Base-by-base conservation (phyloP, 768 basidiomycete species). In the Amanita phalloides region DNA sequence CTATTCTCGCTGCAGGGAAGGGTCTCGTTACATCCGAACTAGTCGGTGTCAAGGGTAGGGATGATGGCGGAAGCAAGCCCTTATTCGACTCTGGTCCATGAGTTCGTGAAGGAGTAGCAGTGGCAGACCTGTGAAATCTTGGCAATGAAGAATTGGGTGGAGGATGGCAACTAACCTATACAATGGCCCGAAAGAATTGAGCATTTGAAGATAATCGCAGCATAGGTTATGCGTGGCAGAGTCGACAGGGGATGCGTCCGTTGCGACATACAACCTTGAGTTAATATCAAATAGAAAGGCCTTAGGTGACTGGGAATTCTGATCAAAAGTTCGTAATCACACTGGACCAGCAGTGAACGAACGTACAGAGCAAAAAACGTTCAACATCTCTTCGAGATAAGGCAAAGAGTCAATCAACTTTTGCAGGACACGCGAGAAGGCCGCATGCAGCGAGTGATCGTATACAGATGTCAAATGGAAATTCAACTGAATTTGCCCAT, bases 241-340 rank as follows among this genome's bases (percentile, higher is more conserved):
- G 62, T 97, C 93, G 25, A 95, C 88, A 4, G 93, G 90, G 0
- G 89, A 90, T 14, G 85, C 84, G 60, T 98, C 95, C 9, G 93
- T 93, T 9, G 93, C 93, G n/a, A 97, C 75, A 61, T 94, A 93
- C 25, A 96, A 70, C 45, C 90, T 77, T 21, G 90, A 91, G 3
- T 74, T 74, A 14, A 79, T 82, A 61, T 98, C 94, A 58, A 95
- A 97, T 11, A 98, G 68, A 62, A 94, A 98, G 0, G 92, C 90
- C 64, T 98, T 98, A 35, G 90, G 84, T 28, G 93, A 87, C 60
- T 89, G 88, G 2, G 89, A 93, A 55, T 91, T 91, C 91, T 95
- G 57, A 14, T 47, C 30, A 10, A 26, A 32, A 45, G 39, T 47
- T 23, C 56, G 38, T 44, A 26, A 54, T 56, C 26, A 46, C 35